Conservation (phyloP, 2,329 filamentous ascomycete genomes). For the Stagonosporopsis chrysanthemi region DNA sequence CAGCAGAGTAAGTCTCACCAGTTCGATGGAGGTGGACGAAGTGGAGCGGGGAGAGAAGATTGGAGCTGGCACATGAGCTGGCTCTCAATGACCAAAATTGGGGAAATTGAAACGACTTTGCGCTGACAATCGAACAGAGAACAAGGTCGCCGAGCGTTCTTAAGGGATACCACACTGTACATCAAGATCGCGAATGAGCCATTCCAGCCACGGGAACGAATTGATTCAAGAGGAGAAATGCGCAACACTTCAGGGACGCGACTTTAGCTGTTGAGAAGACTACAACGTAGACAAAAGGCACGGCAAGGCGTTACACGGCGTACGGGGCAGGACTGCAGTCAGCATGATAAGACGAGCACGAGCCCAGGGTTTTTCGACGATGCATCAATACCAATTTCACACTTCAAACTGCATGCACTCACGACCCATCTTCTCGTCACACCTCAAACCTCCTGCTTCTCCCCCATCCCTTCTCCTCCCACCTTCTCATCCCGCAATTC, state of each 20-base stretch:
- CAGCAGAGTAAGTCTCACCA: slow-evolving; percentile 67
- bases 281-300: slow-evolving; percentile 20
- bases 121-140: slow-evolving; percentile 26
- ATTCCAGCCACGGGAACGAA: not conserved
- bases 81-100: not conserved
- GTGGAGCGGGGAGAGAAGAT: not conserved
- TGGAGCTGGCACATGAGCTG: not conserved
- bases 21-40: not conserved
- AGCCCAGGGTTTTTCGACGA: slow-evolving; percentile 12
- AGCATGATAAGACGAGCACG: slow-evolving; percentile 1
- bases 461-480: not conserved
- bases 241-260: not conserved
- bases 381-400: slow-evolving; percentile 18
- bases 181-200: not conserved
- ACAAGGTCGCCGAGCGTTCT: slow-evolving; percentile 36
- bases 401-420: slow-evolving; percentile 4
- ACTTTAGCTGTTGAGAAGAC: slow-evolving; percentile 6
- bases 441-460: not conserved
- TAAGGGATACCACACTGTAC: not conserved
- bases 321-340: slow-evolving; percentile 15
- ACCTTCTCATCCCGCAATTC: not conserved
- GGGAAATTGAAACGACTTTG: not conserved
- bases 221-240: not conserved
- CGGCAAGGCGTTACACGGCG: slow-evolving; percentile 22
- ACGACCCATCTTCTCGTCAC: not conserved